These are phyloP conservation scores for Blastocrithidia nonstop DNA, from an alignment of 208 protist genomes.

Conservation along the genomic window DNA sequence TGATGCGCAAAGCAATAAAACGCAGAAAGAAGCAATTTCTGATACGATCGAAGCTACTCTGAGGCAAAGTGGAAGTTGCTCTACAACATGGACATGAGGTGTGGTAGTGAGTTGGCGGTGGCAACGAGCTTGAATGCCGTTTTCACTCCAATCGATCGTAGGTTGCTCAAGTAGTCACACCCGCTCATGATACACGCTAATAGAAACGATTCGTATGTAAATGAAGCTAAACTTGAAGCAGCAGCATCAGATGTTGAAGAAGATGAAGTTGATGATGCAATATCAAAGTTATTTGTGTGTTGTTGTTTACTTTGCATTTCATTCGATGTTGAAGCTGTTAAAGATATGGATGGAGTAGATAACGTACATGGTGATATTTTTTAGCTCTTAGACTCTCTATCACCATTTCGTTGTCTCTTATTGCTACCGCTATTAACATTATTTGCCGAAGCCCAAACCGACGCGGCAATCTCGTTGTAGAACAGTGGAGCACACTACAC, in stretches of 20 bases:
- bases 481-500: slow-evolving; percentile 17
- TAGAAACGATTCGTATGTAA: slow-evolving; percentile 78
- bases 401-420: no score
- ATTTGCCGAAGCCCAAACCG: no score
- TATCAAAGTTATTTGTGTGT: no score
- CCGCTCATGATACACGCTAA: slow-evolving; percentile 93
- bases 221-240: slow-evolving; percentile 5
- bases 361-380: no score
- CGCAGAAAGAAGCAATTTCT: slow-evolving; percentile 24
- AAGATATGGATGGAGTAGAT: no score
- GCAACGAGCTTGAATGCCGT: slow-evolving; percentile 81
- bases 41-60: slow-evolving; percentile 51
- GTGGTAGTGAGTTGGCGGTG: slow-evolving; percentile 20
- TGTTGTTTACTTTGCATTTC: no score
- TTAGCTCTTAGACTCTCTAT: no score
- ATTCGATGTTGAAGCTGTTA: no score
- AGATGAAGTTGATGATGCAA: no score
- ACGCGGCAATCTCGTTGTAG: no score
- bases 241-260: neutral
- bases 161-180: slow-evolving; percentile 93
- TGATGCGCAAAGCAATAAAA: slow-evolving; percentile 84
- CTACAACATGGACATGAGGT: slow-evolving; percentile 26
- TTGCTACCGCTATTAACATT: no score
- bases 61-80: slow-evolving; percentile 31
- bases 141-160: slow-evolving; percentile 87